Percentiles rank a stretch among this genome's conserved stretches.
Conservation (phyloP, 2,329 filamentous ascomycete genomes). For the Colletotrichum liriopes region DNA sequence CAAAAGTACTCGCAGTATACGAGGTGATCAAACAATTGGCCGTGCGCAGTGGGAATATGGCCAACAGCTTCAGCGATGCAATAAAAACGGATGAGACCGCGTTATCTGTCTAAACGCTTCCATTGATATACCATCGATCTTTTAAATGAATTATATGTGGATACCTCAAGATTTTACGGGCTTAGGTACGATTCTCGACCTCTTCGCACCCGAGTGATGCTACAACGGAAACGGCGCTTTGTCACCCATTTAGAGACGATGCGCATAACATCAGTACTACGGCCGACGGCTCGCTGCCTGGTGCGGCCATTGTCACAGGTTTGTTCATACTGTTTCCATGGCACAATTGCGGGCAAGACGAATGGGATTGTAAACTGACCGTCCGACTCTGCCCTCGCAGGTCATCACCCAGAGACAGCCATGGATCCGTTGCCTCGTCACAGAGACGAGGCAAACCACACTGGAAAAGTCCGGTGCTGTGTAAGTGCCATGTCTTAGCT, state of each 20-base stretch:
- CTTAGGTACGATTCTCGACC: background rate
- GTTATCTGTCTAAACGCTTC: background rate
- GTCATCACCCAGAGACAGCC: slow-evolving; percentile 11
- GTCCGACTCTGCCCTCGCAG: slow-evolving; percentile 5
- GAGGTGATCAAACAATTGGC: too few relatives aligned
- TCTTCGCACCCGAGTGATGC: background rate
- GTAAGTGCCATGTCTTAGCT: background rate
- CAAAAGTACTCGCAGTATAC: background rate
- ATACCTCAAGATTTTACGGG: slow-evolving; percentile 23
- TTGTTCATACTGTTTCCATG: background rate
- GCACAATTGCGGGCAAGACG: background rate
- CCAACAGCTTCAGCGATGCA: background rate
- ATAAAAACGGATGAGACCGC: background rate
- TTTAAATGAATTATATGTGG: slow-evolving; percentile 16
- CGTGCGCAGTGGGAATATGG: too few relatives aligned
- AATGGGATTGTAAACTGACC: slow-evolving; percentile 5
- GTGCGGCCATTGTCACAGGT: slow-evolving; percentile 19
- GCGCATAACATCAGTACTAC: slow-evolving; percentile 32
- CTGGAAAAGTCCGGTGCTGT: background rate
- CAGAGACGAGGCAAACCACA: background rate
- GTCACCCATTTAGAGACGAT: slow-evolving; percentile 22
- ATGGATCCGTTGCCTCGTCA: slow-evolving; percentile 25
- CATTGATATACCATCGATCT: background rate
- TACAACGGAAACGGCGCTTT: background rate
- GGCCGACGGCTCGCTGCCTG: slow-evolving; percentile 20